Base-by-base conservation (phyloP, 768 basidiomycete species). In the Galerina marginata region DNA sequence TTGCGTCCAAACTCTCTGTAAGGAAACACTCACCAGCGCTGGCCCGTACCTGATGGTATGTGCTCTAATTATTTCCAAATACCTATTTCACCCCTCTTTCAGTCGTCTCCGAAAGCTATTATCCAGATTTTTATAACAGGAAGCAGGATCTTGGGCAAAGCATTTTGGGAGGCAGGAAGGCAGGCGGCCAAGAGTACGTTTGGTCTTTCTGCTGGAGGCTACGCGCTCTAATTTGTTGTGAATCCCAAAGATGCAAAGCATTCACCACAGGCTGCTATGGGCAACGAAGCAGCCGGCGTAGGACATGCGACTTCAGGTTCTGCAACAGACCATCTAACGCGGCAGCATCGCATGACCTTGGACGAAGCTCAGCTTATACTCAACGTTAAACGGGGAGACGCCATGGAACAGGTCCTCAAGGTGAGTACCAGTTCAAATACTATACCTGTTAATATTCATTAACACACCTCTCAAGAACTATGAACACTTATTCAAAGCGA, bases 341-440 rank as follows among this genome's bases (percentile, higher is more conserved):
- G 90, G 64, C 86, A 92, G 64, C 88, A 95, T 69, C 87, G 90
- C 52, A 96, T 99, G 95, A 95, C 94, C 6, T 68, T 96, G 66
- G 96, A 98, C 66, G 97, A 99, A 77, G 97, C 96, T 16, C 90
- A 89, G 68, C 78, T 97, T 59, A 95, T 99, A 69, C 77, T 99
- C 62, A 98, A 99, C 73, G 78, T 86, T 20, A 96, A 94, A 74
- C 85, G 85, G 39, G 90, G 83, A 20, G 90, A 92, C 23, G 68
- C 79, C 0, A 71, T 90, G 70, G 90, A 94, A 70, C 80, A 77
- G 45, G 78, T 96, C 25, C 71, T 92, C 40, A 89, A 92, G 83
- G 96, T 92, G 79, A 36, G 29, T 11, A 15, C 40, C 12, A 33
- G 33, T 64, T 12, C 15, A 33, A 59, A 10, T 3, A 15, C 15